Evolutionary conservation across 495 filamentous ascomycete species (phyloP).

Genomic region (Talaromyces proteolyticus): DNA sequence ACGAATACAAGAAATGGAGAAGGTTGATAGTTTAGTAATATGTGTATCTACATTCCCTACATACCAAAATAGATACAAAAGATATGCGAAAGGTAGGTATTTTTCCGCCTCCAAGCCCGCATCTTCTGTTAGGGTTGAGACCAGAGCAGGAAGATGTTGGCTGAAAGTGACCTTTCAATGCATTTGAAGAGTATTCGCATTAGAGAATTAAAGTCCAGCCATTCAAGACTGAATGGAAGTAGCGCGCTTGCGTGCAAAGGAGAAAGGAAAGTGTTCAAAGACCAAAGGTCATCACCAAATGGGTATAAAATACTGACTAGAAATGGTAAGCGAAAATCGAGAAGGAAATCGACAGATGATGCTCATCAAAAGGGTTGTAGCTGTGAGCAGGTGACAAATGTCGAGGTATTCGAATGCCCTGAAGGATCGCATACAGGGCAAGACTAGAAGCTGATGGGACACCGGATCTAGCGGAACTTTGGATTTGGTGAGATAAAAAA

Average conservation of each 20-base stretch:
- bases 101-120: too few relatives aligned
- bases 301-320: slow-evolving; percentile 6
- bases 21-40: too few relatives aligned
- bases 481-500: not conserved
- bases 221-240: not conserved
- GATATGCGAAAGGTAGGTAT: not conserved
- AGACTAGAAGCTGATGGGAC: not conserved
- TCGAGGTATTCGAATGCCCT: too few relatives aligned
- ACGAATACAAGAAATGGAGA: too few relatives aligned
- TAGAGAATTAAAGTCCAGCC: not conserved
- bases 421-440: too few relatives aligned
- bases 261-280: slow-evolving; percentile 3
- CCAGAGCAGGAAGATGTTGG: too few relatives aligned
- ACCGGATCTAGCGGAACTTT: not conserved
- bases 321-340: not conserved
- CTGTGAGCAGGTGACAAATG: too few relatives aligned
- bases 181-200: not conserved
- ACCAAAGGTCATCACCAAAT: slow-evolving; percentile 2
- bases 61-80: not conserved
- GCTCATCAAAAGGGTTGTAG: not conserved
- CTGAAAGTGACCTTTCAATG: not conserved
- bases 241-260: slow-evolving; percentile 23
- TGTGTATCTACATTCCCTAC: not conserved
- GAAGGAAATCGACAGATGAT: not conserved
- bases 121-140: too few relatives aligned